Base-by-base conservation (phyloP, 352 stramenopile genomes). In the Pythium myriotylum region DNA sequence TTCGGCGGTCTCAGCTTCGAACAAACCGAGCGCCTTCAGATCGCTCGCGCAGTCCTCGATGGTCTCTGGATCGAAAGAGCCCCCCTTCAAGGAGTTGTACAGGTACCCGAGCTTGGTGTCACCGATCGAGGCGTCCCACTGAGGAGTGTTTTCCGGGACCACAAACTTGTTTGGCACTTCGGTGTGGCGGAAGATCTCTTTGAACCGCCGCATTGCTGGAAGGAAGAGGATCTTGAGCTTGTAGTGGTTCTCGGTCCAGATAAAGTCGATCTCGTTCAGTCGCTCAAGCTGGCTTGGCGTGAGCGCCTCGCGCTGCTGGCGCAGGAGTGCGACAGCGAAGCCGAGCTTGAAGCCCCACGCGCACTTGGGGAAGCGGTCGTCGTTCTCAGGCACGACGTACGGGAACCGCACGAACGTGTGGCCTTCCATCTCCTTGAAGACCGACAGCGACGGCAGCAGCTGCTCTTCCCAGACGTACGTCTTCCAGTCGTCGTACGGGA, bases 341-440 rank as follows among this genome's bases (percentile, higher is more conserved):
- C 95, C 95, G 20, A 98, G 73, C 37, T 92, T 87, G 33, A 98
- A 76, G 16, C 89, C 91, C 88, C 90, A 96, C 10, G 89, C 80
- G 7, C 89, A 76, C 26, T 89, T 72, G 51, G 92, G 90, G 87
- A 91, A 98, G 16, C 78, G 76, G 12, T 71, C 29, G 52, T 86
- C 74, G 42, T 83, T 69, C 14, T 73, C 40, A 2, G 91, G 91
- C 8, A 98, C 84, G 33, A 86, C 76, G 67, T 97, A 98, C 24
- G 76, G 68, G 54, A 97, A 90, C 20, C 89, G 89, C 14, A 98
- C 90, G 37, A 97, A 89, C 26, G 97, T 70, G 68, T 98, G 91
- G n/a, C 92, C 93, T 52, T 97, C 80, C 6, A 91, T 62, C 35
- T 92, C 64, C 48, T 91, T 86, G 66, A 95, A 98, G 2, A 73